phyloP scores from a whole-genome alignment of 306 rosid genomes.

The Castanospermum australe region DNA sequence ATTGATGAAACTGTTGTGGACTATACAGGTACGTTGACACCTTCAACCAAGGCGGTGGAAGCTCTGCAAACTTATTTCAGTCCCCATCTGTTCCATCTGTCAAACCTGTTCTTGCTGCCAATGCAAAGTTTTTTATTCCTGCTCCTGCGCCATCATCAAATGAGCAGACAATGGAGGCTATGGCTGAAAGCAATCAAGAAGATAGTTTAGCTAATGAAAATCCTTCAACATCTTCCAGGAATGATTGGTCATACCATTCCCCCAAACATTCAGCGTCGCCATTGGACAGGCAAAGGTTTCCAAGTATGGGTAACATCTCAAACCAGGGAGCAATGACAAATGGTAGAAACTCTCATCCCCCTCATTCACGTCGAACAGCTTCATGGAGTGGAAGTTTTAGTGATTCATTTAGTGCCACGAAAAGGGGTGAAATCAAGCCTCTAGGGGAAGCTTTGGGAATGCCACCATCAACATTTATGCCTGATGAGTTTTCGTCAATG shows the following conservation, averaged over 20 bases:
- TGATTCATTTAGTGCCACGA: conserved; percentile 45
- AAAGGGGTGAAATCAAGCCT: conserved; percentile 40
- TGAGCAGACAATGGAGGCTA: conserved; percentile 58
- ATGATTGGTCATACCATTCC: conserved; percentile 44
- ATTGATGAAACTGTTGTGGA: conserved; percentile 17
- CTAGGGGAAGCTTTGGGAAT: conserved; percentile 54
- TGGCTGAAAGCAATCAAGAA: conserved; percentile 56
- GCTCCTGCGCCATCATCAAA: conserved; percentile 47
- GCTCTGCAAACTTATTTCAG: conserved; percentile 59
- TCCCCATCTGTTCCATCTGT: conserved; percentile 62
- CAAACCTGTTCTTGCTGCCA: conserved; percentile 60
- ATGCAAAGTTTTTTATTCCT: conserved; percentile 83
- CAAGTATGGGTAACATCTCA: conserved; percentile 62
- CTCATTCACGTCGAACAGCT: conserved; percentile 67
- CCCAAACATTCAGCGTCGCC: conserved; percentile 32
- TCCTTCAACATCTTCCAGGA: conserved; percentile 50
- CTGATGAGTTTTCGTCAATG: conserved; percentile 40
- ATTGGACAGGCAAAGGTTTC: conserved; percentile 49
- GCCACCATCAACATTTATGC: conserved; percentile 50
- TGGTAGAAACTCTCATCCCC: conserved; percentile 17
- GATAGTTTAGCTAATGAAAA: conserved; percentile 33
- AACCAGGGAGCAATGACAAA: conserved; percentile 27
- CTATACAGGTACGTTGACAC: conserved; percentile 88
- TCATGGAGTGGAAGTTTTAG: conserved; percentile 76
- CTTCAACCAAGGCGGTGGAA: conserved; percentile 82